These are phyloP conservation scores for Lactarius vividus DNA, from an alignment of 768 basidiomycete genomes.

Conservation along the genomic window DNA sequence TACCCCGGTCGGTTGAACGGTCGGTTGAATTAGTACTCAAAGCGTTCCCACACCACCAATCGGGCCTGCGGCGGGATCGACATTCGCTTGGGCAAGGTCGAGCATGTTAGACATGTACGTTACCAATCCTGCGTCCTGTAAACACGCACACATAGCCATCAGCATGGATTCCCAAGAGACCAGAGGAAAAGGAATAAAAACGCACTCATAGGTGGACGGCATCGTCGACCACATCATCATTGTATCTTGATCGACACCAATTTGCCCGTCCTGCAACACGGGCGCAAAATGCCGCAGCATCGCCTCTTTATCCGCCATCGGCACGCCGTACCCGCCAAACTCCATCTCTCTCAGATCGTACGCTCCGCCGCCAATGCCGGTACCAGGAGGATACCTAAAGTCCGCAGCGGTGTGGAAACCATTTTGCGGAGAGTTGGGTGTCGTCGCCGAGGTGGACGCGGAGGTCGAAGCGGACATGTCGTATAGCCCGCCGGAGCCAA, in stretches of 20 bases:
- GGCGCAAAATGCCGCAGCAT: slow-evolving; percentile 16
- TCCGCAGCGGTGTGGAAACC: slow-evolving; percentile 9
- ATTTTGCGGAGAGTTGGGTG: slow-evolving; percentile 5
- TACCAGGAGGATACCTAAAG: neutral
- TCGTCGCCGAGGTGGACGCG: neutral
- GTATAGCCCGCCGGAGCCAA: neutral
- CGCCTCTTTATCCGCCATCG: slow-evolving; percentile 10
- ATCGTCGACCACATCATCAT: slow-evolving; percentile 30
- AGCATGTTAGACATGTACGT: slow-evolving; percentile 25
- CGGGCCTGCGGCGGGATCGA: neutral
- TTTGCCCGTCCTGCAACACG: slow-evolving; percentile 23
- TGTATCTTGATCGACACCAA: slow-evolving; percentile 26
- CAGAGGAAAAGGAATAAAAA: neutral
- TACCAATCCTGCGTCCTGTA: slow-evolving; percentile 27
- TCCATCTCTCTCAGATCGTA: slow-evolving; percentile 13
- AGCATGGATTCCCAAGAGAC: neutral
- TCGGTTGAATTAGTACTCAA: neutral
- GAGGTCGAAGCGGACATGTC: slow-evolving; percentile 1
- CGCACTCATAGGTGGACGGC: slow-evolving; percentile 25
- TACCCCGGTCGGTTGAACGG: neutral
- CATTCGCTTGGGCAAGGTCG: slow-evolving; percentile 7
- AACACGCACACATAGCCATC: neutral
- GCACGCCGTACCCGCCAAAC: slow-evolving; percentile 17
- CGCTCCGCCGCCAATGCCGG: neutral
- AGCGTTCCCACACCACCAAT: neutral